Percentiles rank a stretch among this genome's conserved stretches.
These are phyloP conservation scores for Yarrowia divulgata DNA, from an alignment of 805 yeast genomes.

Conservation along the genomic window DNA sequence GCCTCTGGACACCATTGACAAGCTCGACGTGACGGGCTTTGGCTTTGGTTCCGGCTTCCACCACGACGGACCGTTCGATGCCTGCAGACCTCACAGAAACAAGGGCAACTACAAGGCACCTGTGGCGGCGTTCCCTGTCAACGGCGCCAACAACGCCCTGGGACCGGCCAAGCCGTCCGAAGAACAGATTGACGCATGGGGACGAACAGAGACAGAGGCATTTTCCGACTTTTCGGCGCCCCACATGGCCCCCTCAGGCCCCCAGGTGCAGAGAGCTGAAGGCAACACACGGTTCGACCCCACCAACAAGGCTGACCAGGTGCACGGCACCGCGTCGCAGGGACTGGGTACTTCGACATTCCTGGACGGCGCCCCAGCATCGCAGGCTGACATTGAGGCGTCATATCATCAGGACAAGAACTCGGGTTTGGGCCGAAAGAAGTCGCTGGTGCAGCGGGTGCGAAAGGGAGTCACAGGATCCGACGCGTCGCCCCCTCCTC, in stretches of 20 bases:
- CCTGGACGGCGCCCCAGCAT: constrained; percentile 95
- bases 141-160: constrained; percentile 90
- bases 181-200: constrained; percentile 70
- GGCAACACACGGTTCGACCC: constrained; percentile 69
- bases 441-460: constrained; percentile 77
- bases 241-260: constrained; percentile 50
- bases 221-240: constrained; percentile 50
- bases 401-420: constrained; percentile 47
- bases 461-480: constrained; percentile 49
- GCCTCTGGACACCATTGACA: constrained; percentile 91
- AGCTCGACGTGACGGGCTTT: constrained; percentile 94
- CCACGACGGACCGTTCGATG: constrained; percentile 99
- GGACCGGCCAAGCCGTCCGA: constrained; percentile 29
- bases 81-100: constrained; percentile 96
- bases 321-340: constrained; percentile 84
- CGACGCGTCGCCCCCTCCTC: constrained; percentile 40
- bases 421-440: constrained; percentile 74
- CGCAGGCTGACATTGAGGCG: constrained; percentile 54
- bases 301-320: constrained; percentile 66
- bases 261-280: constrained; percentile 46
- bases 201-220: constrained; percentile 64
- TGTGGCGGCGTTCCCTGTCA: constrained; percentile 91
- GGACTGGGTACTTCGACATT: constrained; percentile 94
- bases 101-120: constrained; percentile 79
- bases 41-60: constrained; percentile 94